These are phyloP conservation scores for Amoebophrya sp. DNA, from an alignment of 169 alveolate species.

Conservation along the genomic window DNA sequence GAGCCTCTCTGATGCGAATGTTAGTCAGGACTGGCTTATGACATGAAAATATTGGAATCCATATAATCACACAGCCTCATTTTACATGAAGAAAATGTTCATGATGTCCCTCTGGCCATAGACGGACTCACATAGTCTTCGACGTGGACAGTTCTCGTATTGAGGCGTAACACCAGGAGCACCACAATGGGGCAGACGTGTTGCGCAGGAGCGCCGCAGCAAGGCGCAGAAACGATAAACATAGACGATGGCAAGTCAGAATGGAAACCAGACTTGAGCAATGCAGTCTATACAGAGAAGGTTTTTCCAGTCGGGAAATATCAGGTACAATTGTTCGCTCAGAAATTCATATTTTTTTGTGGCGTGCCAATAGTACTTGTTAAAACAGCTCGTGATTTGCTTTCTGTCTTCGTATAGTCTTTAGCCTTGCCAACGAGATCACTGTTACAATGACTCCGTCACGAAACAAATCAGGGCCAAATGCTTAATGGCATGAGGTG, in stretches of 20 bases:
- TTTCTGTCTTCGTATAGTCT: not conserved
- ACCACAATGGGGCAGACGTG: not conserved
- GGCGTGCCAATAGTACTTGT: not conserved
- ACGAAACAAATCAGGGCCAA: not conserved
- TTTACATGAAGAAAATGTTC: no score
- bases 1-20: no score
- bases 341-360: not conserved
- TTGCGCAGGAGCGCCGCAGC: not conserved
- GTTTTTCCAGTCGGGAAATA: not conserved
- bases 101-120: no score
- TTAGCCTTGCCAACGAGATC: not conserved
- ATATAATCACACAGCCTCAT: no score
- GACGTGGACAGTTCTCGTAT: no score
- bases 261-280: not conserved
- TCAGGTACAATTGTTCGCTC: not conserved
- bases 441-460: not conserved
- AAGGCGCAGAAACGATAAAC: not conserved
- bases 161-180: no score
- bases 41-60: no score
- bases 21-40: no score
- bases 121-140: no score
- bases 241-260: not conserved
- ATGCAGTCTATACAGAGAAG: not conserved
- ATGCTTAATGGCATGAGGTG: not conserved
- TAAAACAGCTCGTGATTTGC: not conserved